A percentile compares a stretch with the other conserved stretches of the same genome.
Evolutionary conservation across 306 rosid species (phyloP).

Genomic region (Begonia peltatifolia): DNA sequence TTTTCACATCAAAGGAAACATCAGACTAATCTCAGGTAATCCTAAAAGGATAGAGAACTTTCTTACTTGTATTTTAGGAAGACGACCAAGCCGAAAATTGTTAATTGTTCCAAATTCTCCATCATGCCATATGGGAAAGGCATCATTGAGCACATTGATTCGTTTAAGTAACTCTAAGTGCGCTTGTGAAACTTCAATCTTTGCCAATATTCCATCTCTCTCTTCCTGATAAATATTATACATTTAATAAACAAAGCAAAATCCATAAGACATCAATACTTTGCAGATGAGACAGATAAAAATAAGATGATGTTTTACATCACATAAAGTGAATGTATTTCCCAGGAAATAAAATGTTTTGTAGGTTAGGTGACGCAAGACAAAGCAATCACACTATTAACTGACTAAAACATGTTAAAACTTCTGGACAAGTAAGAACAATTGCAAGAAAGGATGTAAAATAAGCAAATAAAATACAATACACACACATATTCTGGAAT

Average conservation of each 20-base stretch:
- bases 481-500: no score
- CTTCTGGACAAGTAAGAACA: no score
- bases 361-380: no score
- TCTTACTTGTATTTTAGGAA: conserved; percentile 86
- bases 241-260: not conserved
- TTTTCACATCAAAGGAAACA: conserved; percentile 15
- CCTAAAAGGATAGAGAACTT: conserved; percentile 15
- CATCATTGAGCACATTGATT: conserved; percentile 88
- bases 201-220: conserved; percentile 85
- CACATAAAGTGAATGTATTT: no score
- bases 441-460: no score
- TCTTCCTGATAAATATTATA: conserved; percentile 57
- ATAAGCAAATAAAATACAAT: no score
- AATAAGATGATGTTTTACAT: no score
- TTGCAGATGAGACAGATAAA: not conserved
- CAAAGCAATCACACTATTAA: no score
- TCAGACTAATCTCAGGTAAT: conserved; percentile 13
- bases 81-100: conserved; percentile 95
- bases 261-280: not conserved
- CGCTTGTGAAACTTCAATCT: conserved; percentile 95
- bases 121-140: conserved; percentile 91
- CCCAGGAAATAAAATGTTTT: no score
- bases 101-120: conserved; percentile 96
- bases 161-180: conserved; percentile 84
- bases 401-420: no score